A percentile compares a stretch with the other conserved stretches of the same genome.
Evolutionary conservation across 352 stramenopile species (phyloP).

Genomic region (Phytophthora europaea): DNA sequence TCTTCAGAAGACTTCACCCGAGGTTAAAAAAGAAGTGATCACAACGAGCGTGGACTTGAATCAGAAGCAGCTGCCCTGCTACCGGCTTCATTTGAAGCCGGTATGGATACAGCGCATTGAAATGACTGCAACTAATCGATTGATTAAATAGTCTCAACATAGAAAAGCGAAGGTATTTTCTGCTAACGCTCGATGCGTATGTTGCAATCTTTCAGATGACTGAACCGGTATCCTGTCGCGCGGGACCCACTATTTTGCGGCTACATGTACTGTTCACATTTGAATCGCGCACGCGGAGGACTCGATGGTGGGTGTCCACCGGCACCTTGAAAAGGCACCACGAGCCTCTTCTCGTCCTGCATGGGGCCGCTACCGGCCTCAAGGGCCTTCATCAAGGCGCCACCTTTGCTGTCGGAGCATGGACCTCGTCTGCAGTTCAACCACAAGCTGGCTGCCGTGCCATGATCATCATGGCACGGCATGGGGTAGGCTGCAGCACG

Average conservation of each 20-base stretch:
- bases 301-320: background rate
- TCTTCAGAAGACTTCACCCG: slow-evolving; percentile 11
- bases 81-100: slow-evolving; percentile 1
- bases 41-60: slow-evolving; percentile 12
- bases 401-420: background rate
- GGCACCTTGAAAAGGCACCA: background rate
- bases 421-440: background rate
- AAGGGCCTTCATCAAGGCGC: background rate
- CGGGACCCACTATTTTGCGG: too few relatives aligned
- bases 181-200: background rate
- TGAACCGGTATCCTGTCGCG: background rate
- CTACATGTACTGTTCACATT: background rate
- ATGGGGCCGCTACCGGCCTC: background rate
- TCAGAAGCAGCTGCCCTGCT: slow-evolving; percentile 20
- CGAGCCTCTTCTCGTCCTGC: background rate
- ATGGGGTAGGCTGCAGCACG: background rate
- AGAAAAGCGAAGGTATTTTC: background rate
- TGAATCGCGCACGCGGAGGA: background rate
- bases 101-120: background rate
- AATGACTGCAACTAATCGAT: background rate
- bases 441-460: background rate
- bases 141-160: background rate
- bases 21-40: background rate
- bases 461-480: background rate
- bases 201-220: background rate